A percentile compares a stretch with the other conserved stretches of the same genome.
Evolutionary conservation across 2,329 filamentous ascomycete species (phyloP).

Genomic region (Venturia oleaginea): DNA sequence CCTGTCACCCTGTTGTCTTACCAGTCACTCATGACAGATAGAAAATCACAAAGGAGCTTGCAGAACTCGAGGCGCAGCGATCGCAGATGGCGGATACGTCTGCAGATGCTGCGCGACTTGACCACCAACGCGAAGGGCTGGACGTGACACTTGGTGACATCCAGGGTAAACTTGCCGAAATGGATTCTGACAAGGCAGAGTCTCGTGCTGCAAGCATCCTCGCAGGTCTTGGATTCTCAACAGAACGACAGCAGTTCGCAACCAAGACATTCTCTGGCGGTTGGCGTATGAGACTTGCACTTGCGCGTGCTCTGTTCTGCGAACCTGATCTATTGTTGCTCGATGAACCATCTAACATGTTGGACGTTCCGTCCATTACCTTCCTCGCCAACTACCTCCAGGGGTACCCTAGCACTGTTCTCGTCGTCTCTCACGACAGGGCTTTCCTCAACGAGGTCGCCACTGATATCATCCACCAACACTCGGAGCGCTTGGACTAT

Average conservation of each 20-base stretch:
- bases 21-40: constrained; percentile 22
- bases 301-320: constrained; percentile 93
- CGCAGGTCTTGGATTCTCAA: constrained; percentile 91
- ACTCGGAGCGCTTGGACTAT: constrained; percentile 94
- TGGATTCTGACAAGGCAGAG: constrained; percentile 98
- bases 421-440: constrained; percentile 97
- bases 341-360: constrained; percentile 99
- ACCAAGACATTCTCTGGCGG: constrained; percentile 98
- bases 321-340: constrained; percentile 92
- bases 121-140: constrained; percentile 79
- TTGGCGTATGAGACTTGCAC: constrained; percentile 96
- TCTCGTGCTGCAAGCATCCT: constrained; percentile 91
- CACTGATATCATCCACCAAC: constrained; percentile 98
- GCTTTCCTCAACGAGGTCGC: constrained; percentile 98
- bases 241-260: constrained; percentile 81
- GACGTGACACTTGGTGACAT: constrained; percentile 88
- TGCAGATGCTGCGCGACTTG: constrained; percentile 73
- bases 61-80: constrained; percentile 68
- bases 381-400: constrained; percentile 96
- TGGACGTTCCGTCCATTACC: constrained; percentile 99
- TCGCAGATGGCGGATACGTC: constrained; percentile 82
- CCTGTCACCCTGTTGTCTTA: not conserved
- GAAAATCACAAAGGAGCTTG: constrained; percentile 70
- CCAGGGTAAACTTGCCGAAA: constrained; percentile 84
- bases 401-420: constrained; percentile 82